These are phyloP conservation scores for Exophiala spinifera DNA, from an alignment of 2,329 filamentous ascomycete species.

Conservation along the genomic window DNA sequence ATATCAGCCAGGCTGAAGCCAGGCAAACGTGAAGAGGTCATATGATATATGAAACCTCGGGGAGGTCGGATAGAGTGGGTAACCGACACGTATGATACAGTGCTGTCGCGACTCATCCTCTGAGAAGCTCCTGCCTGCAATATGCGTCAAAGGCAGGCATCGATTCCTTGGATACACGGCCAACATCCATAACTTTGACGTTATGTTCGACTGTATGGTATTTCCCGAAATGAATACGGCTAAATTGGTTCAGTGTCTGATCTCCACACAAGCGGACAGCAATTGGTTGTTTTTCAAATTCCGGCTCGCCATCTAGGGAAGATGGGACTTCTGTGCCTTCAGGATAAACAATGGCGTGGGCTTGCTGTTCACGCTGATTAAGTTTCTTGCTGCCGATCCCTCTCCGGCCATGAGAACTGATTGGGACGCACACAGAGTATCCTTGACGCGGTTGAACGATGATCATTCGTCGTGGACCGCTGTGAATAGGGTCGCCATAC, in stretches of 20 bases:
- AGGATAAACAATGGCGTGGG: constrained; percentile 13
- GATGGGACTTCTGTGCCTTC: not conserved
- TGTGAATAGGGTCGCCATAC: constrained; percentile 4
- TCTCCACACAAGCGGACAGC: constrained; percentile 31
- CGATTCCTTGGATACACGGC: constrained; percentile 21
- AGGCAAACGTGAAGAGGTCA: too few species aligned
- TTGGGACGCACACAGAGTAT: constrained; percentile 12
- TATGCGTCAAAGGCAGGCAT: constrained; percentile 3
- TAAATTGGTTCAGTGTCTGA: constrained; percentile 34
- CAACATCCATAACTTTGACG: constrained; percentile 41
- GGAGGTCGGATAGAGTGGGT: not conserved
- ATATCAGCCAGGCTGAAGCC: too few species aligned
- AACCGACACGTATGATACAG: not conserved
- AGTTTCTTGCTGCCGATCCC: constrained; percentile 9
- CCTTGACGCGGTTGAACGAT: constrained; percentile 7
- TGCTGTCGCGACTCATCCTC: too few species aligned
- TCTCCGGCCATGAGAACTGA: constrained; percentile 3
- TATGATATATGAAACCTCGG: too few species aligned
- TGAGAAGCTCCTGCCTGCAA: constrained; percentile 1
- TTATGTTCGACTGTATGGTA: constrained; percentile 44
- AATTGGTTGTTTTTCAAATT: constrained; percentile 36
- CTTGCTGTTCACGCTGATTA: not conserved
- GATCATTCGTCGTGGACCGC: constrained; percentile 3
- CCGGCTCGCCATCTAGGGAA: constrained; percentile 1
- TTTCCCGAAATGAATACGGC: constrained; percentile 44